phyloP scores from a whole-genome alignment of 305 asterid genomes.

The Withania somnifera region DNA sequence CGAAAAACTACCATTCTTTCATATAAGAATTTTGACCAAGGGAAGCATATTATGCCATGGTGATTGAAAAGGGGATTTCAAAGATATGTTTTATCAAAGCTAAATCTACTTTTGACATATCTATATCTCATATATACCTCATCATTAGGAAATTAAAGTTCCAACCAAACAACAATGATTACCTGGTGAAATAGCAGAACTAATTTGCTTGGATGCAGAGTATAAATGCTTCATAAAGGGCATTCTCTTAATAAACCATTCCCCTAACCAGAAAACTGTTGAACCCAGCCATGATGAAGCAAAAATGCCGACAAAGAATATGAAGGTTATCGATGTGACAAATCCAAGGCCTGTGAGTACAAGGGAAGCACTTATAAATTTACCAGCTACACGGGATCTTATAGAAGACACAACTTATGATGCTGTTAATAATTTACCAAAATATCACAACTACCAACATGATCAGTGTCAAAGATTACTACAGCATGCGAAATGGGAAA shows the following conservation, averaged over 20 bases:
- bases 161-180: slow-evolving; percentile 6
- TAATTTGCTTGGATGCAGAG: slow-evolving; percentile 88
- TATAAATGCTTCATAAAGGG: slow-evolving; percentile 79
- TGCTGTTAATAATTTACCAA: background rate
- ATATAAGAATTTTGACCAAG: background rate
- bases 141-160: background rate
- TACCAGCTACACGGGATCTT: background rate
- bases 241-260: slow-evolving; percentile 87
- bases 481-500: slow-evolving; percentile 1
- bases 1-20: background rate
- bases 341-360: slow-evolving; percentile 83
- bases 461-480: background rate
- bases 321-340: slow-evolving; percentile 66
- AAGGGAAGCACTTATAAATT: slow-evolving; percentile 1
- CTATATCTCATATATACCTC: background rate
- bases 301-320: slow-evolving; percentile 78
- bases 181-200: slow-evolving; percentile 95
- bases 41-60: background rate
- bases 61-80: background rate
- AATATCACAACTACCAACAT: background rate
- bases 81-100: background rate
- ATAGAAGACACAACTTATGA: background rate
- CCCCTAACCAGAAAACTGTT: slow-evolving; percentile 86
- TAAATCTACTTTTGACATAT: background rate
- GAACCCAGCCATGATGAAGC: slow-evolving; percentile 97